Evolutionary conservation across 768 basidiomycete species (phyloP), one percentile per base, ranked within the genome.

Genomic region (Pleurotus pulmonarius): DNA sequence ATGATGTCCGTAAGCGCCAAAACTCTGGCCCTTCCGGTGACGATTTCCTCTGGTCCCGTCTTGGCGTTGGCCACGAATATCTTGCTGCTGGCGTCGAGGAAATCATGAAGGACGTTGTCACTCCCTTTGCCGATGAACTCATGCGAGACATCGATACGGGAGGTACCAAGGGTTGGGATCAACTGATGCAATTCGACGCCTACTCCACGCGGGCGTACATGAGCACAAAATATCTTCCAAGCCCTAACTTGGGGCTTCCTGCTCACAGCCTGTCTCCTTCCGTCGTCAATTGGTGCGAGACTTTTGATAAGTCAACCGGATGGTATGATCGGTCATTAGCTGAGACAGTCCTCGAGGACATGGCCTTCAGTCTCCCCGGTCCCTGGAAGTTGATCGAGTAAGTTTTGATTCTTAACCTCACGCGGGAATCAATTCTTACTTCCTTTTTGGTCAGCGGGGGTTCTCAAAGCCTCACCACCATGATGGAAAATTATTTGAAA

Each of bases 311-410:
- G 20, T 64, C 59, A 39, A 65, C 66, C 3, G 70, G 68, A 0
- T 67, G 62, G 57, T 77, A 69, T 60, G 71, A 77, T 56, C 64
- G 65, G 0, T 66, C 65, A 13, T 61, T 77, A 39, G 59, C 69
- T 1, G 75, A 77, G 59, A 59, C 65, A 0, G 67, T 77, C 18
- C 58, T 77, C 16, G 66, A 58, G 3, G 53, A 61, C 5, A 37
- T 75, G 24, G 64, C 63, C 3, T 73, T 73, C 24, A 64, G 60
- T 34, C 58, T 46, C 55, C 38, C 26, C 25, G 55, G 55, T 16
- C 22, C 56, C 12, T 67, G 59, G 57, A 48, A 60, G 41, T 73
- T 63, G 18, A 43, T 68, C 29, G 57, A 60, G 65, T 73, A 46
- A 47, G 70, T 63, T 26, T 49, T 5, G 3, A n/a, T n/a, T 26